A percentile compares a stretch with the other conserved stretches of the same genome.
phyloP scores from a whole-genome alignment of 2,329 filamentous ascomycete species.

The Aspergillus luchuensis region DNA sequence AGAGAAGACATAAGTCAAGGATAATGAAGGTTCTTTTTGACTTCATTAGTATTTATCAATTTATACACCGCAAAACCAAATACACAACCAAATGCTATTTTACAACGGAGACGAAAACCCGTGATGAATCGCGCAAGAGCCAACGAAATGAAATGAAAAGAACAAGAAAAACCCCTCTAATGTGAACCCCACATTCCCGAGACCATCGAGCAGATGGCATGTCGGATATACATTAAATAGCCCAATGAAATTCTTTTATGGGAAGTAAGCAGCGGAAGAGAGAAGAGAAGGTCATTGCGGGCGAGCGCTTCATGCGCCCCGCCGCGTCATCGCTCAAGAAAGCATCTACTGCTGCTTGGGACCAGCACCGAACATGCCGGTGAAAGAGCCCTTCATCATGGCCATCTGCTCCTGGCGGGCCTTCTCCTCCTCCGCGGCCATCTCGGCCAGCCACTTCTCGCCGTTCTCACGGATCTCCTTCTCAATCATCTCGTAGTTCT shows the following conservation, averaged over 20 bases:
- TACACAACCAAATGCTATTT: slow-evolving; percentile 37
- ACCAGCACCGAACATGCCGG: slow-evolving; percentile 54
- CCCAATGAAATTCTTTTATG: slow-evolving; percentile 7
- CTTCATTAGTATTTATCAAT: slow-evolving; percentile 23
- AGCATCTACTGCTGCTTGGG: slow-evolving; percentile 27
- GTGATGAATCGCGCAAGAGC: slow-evolving; percentile 28
- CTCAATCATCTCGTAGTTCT: slow-evolving; percentile 86
- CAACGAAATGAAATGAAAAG: slow-evolving; percentile 11
- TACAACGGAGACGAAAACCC: slow-evolving; percentile 31
- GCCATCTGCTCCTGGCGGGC: slow-evolving; percentile 87
- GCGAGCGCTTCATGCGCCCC: slow-evolving; percentile 1
- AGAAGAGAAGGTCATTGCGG: slow-evolving; percentile 11
- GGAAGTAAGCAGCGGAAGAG: neutral
- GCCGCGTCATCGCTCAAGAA: neutral
- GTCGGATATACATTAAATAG: slow-evolving; percentile 23
- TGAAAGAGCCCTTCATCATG: slow-evolving; percentile 81
- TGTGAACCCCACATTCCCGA: slow-evolving; percentile 28
- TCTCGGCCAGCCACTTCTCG: slow-evolving; percentile 93
- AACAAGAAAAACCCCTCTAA: slow-evolving; percentile 24
- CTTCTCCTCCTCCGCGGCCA: slow-evolving; percentile 85
- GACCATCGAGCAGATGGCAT: slow-evolving; percentile 17
- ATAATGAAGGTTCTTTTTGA: too few species aligned
- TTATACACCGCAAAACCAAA: slow-evolving; percentile 26
- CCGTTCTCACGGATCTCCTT: slow-evolving; percentile 90
- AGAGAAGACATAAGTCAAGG: too few species aligned